These are phyloP conservation scores for Hanseniaspora singularis DNA, from an alignment of 805 yeast genomes.

Conservation along the genomic window DNA sequence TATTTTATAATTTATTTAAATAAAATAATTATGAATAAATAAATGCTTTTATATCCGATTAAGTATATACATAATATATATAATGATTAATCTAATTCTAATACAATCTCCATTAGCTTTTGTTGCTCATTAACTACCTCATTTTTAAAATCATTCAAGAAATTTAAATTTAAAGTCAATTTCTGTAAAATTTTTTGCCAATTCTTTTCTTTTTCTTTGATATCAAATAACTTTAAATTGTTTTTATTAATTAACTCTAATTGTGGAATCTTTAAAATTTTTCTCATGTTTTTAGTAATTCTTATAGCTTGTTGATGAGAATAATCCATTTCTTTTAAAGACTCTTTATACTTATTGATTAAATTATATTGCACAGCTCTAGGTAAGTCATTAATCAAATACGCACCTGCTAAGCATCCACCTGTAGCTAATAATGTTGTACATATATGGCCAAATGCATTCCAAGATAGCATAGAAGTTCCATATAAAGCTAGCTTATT, in stretches of 20 bases:
- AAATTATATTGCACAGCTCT: conserved; percentile 77
- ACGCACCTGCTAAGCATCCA: conserved; percentile 44
- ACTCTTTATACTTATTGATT: conserved; percentile 54
- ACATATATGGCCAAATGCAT: conserved; percentile 35
- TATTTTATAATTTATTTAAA: too few species aligned
- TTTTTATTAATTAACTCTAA: conserved; percentile 54
- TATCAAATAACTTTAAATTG: conserved; percentile 12
- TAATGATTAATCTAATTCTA: conserved; percentile 10
- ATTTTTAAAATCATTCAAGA: conserved; percentile 23
- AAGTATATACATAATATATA: too few species aligned
- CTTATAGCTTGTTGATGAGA: conserved; percentile 67
- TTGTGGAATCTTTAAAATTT: conserved; percentile 68
- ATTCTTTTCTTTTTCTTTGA: conserved; percentile 24
- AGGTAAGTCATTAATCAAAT: conserved; percentile 70
- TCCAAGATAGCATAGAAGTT: conserved; percentile 29
- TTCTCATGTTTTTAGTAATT: conserved; percentile 68
- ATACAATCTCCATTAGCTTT: conserved; percentile 6
- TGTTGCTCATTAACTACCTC: conserved; percentile 19
- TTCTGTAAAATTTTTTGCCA: conserved; percentile 20
- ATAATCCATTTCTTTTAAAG: conserved; percentile 59
- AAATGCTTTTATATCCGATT: too few species aligned
- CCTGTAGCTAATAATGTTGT: conserved; percentile 43
- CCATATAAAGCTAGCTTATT: conserved; percentile 30
- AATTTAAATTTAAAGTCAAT: conserved; percentile 21
- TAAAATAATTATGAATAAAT: too few species aligned